Evolutionary conservation across 1,284 basidiomycete genomes (phyloP).

Genomic region (Moesziomyces globuligerus): DNA sequence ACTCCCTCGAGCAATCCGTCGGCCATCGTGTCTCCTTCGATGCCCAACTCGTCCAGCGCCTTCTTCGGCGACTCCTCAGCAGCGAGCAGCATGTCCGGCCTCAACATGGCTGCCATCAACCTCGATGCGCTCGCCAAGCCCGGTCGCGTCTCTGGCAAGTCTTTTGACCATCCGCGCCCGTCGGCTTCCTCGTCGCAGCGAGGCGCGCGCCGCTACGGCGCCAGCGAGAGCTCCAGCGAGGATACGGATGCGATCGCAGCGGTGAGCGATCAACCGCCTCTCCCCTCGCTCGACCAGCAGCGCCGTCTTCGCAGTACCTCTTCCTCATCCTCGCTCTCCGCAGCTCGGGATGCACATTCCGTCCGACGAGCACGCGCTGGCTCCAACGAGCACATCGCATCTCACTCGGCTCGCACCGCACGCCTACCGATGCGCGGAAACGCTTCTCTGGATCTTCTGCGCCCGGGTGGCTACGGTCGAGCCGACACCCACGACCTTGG

Average conservation of each 20-base stretch:
- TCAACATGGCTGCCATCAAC: conserved; percentile 24
- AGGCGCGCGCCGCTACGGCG: conserved; percentile 16
- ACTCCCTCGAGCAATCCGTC: conserved; percentile 3
- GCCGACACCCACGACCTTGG: not conserved
- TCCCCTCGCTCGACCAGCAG: conserved; percentile 14
- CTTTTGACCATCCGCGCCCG: conserved; percentile 35
- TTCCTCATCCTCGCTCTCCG: conserved; percentile 37
- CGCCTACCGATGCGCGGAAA: conserved; percentile 9
- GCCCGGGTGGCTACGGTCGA: conserved; percentile 12
- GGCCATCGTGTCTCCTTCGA: not conserved
- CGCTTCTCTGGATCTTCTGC: conserved; percentile 33
- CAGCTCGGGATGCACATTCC: conserved; percentile 8
- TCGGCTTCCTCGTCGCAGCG: conserved; percentile 6
- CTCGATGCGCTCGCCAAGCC: conserved; percentile 31
- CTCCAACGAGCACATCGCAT: conserved; percentile 28
- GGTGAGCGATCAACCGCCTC: conserved; percentile 1
- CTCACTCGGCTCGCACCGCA: not conserved
- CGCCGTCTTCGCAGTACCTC: conserved; percentile 28
- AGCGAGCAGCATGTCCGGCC: conserved; percentile 4
- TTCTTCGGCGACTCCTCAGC: conserved; percentile 21
- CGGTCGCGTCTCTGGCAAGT: conserved; percentile 23
- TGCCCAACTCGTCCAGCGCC: conserved; percentile 25
- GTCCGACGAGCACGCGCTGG: conserved; percentile 24
- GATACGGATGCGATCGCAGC: conserved; percentile 13
- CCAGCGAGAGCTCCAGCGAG: conserved; percentile 21